Evolutionary conservation across 2,329 filamentous ascomycete genomes (phyloP), one percentile per base, ranked within the genome.

Genomic region (Purpureocillium takamizusanense): DNA sequence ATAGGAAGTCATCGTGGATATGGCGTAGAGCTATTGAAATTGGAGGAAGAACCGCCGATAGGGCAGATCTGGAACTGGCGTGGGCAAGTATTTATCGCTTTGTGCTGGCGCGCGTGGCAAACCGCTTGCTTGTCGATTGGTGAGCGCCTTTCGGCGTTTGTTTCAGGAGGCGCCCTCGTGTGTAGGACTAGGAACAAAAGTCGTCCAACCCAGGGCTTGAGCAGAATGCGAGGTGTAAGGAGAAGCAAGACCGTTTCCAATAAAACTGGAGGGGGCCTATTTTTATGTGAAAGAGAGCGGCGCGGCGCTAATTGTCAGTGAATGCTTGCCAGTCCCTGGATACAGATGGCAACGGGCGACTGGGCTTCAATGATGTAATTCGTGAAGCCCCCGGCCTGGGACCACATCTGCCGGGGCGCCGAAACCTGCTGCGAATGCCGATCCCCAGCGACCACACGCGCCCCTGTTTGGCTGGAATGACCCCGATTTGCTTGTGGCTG

Each of bases 1-100:
- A 25, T 70, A 51, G 25, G 63, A 62, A 29, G 74, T 61, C 77
- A 81, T 81, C 36, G 31, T 44, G 46, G 43, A 39, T 29, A 21
- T 35, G 28, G 10, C 17, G 21, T 25, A 10, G 10, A 25, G 5
- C 21, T 5, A 25, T 5, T 10, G 21, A 25, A 5, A 6, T 25
- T 5, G 21, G 21, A 25, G 21, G 10, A 25, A 5, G 6, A 25
- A 10, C 6, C 10, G 21, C 10, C 10, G 10, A 25, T 5, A 6
- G 5, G 5, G 21, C 21, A 25, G 10, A 25, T 25, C 10, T 25
- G 21, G 5, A 25, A 10, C 21, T 10, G 10, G 21, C 10, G 21
- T 10, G 21, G 21, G 21, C 21, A 25, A 16, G 28, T 42, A 35
- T 45, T 41, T 46, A 45, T 45, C 32, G 25, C 38, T 23, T 21